phyloP scores from a whole-genome alignment of 768 basidiomycete species.

The Coprinopsis cinerea region DNA sequence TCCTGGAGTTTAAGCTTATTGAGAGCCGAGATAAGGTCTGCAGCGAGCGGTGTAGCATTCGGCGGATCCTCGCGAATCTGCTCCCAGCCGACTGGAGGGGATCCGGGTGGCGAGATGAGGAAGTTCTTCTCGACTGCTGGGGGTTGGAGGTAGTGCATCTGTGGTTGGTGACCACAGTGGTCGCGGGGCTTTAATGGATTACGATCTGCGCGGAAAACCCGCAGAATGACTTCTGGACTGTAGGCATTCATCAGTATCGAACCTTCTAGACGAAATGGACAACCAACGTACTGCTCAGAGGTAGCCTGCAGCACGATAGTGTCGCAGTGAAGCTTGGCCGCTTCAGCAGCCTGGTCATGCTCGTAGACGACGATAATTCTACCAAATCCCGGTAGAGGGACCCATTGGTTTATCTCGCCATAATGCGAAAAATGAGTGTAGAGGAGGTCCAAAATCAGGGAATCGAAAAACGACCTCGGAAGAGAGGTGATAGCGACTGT shows the following conservation, averaged over 20 bases:
- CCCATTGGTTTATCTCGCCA: slow-evolving; percentile 88
- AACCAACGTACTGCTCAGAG: slow-evolving; percentile 40
- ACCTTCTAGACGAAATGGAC: slow-evolving; percentile 7
- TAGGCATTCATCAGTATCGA: slow-evolving; percentile 7
- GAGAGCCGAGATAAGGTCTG: slow-evolving; percentile 81
- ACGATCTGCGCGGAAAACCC: slow-evolving; percentile 71
- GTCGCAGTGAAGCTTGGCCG: slow-evolving; percentile 62
- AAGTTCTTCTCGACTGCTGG: slow-evolving; percentile 89
- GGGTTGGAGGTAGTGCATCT: slow-evolving; percentile 60
- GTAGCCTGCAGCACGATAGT: slow-evolving; percentile 53
- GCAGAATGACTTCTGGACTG: slow-evolving; percentile 49
- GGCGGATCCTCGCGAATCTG: slow-evolving; percentile 87
- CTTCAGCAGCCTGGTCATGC: slow-evolving; percentile 54
- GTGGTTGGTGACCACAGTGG: slow-evolving; percentile 25
- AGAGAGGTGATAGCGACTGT: slow-evolving; percentile 78
- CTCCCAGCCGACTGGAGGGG: slow-evolving; percentile 97
- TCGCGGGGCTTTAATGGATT: slow-evolving; percentile 48
- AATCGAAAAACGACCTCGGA: slow-evolving; percentile 73
- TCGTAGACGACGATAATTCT: slow-evolving; percentile 81
- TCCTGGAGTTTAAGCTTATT: slow-evolving; percentile 57
- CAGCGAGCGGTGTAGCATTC: slow-evolving; percentile 74
- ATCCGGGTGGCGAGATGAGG: slow-evolving; percentile 95
- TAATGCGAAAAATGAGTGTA: slow-evolving; percentile 67
- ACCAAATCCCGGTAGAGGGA: slow-evolving; percentile 74
- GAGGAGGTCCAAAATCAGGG: slow-evolving; percentile 59